Evolutionary conservation across 306 rosid species (phyloP).

Genomic region (Quercus suber): DNA sequence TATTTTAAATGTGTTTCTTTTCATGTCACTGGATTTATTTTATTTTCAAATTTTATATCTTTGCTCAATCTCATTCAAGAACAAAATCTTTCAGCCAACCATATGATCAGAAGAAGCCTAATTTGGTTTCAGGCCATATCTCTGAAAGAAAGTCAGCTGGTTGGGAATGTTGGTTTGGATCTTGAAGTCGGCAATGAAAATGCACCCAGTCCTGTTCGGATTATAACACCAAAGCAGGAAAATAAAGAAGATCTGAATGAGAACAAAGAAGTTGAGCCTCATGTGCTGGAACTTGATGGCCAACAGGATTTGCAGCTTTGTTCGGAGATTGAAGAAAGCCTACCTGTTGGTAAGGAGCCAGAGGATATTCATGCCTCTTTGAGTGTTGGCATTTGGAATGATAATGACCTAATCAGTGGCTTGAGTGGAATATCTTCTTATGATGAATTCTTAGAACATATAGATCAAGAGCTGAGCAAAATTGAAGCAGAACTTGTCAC

Average conservation of each 20-base stretch:
- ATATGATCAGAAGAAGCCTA: constrained; percentile 22
- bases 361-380: constrained; percentile 27
- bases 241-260: constrained; percentile 29
- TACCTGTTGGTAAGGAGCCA: constrained; percentile 28
- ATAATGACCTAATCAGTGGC: constrained; percentile 29
- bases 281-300: constrained; percentile 20
- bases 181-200: constrained; percentile 50
- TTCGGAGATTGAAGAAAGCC: constrained; percentile 31
- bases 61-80: constrained; percentile 11
- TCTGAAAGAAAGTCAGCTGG: constrained; percentile 76
- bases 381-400: constrained; percentile 21
- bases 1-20: background rate
- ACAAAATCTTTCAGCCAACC: constrained; percentile 4
- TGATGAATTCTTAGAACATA: constrained; percentile 56
- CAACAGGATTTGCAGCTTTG: constrained; percentile 37
- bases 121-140: constrained; percentile 73
- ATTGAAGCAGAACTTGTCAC: constrained; percentile 72
- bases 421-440: constrained; percentile 53
- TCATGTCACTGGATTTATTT: background rate
- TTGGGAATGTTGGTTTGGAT: constrained; percentile 58
- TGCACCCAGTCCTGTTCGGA: constrained; percentile 62
- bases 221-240: constrained; percentile 51
- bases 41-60: background rate
- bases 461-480: constrained; percentile 59
- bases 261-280: constrained; percentile 14